A percentile compares a stretch with the other conserved stretches of the same genome.
phyloP scores from a whole-genome alignment of 441 rosid genomes.

The Cnidoscolus chayamansa region DNA sequence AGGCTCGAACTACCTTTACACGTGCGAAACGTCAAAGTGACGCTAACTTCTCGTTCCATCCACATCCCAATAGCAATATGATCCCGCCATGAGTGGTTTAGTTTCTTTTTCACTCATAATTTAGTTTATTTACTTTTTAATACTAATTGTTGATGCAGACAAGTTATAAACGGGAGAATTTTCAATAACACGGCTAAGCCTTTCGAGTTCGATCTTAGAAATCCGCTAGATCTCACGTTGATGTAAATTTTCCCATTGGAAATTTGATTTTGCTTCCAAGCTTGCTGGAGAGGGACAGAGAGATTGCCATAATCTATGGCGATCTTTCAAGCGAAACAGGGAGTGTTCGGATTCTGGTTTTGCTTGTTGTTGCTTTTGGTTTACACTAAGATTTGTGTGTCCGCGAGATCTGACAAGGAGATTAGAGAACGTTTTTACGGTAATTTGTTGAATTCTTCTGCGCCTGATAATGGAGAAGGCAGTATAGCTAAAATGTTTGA shows the following conservation, averaged over 20 bases:
- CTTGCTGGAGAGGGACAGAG: background rate
- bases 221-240: background rate
- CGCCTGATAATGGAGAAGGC: slow-evolving; percentile 56
- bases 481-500: slow-evolving; percentile 94
- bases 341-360: slow-evolving; percentile 31
- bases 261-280: slow-evolving; percentile 3
- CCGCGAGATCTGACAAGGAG: slow-evolving; percentile 84
- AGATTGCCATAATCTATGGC: slow-evolving; percentile 25
- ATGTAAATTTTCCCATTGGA: background rate
- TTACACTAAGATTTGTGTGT: slow-evolving; percentile 22
- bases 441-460: slow-evolving; percentile 63
- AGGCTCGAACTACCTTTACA: slow-evolving; percentile 6
- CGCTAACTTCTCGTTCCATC: background rate
- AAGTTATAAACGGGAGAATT: background rate
- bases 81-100: slow-evolving; percentile 12
- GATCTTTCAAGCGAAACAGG: slow-evolving; percentile 27
- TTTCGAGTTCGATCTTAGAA: slow-evolving; percentile 9
- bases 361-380: slow-evolving; percentile 30
- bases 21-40: slow-evolving; percentile 8
- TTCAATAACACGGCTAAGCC: background rate
- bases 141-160: background rate
- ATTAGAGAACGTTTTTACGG: slow-evolving; percentile 87
- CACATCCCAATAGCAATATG: background rate
- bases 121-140: no score
- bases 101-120: no score